Evolutionary conservation across 305 asterid genomes (phyloP).

Genomic region (Salvia sclarea): DNA sequence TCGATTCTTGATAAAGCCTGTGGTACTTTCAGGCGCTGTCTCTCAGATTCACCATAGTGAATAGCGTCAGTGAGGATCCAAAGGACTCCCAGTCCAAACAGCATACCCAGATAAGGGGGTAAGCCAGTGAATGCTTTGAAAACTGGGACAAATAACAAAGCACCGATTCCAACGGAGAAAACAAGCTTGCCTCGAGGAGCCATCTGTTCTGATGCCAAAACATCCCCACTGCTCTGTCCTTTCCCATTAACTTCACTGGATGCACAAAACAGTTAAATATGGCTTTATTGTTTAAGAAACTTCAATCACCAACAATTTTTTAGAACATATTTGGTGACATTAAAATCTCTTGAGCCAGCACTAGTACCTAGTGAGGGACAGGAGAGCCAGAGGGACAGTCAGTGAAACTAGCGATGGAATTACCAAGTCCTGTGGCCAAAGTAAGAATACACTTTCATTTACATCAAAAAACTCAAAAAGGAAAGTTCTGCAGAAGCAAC

Average conservation of each 20-base stretch:
- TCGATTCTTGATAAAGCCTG: constrained; percentile 96
- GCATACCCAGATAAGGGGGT: constrained; percentile 95
- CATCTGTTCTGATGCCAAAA: constrained; percentile 92
- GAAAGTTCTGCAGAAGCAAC: too few species aligned
- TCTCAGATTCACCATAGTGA: constrained; percentile 93
- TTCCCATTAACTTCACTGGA: constrained; percentile 83
- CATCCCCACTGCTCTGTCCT: constrained; percentile 60
- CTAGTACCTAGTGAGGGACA: constrained; percentile 96
- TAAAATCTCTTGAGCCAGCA: constrained; percentile 28
- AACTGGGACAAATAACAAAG: constrained; percentile 84
- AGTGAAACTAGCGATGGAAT: constrained; percentile 79
- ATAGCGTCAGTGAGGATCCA: constrained; percentile 97
- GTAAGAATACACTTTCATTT: constrained; percentile 1
- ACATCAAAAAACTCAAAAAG: neutral
- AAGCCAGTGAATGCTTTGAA: constrained; percentile 92
- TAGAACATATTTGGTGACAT: neutral
- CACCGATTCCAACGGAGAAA: constrained; percentile 86
- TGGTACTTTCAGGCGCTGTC: constrained; percentile 82
- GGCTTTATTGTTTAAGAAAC: constrained; percentile 19
- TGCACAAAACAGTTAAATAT: constrained; percentile 19
- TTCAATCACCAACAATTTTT: neutral
- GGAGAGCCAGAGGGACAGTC: constrained; percentile 87
- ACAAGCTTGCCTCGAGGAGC: constrained; percentile 99
- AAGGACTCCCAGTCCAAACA: constrained; percentile 94
- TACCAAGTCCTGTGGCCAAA: constrained; percentile 58